These are phyloP conservation scores for Amoebophrya sp. DNA, from an alignment of 169 alveolate genomes.

Conservation along the genomic window DNA sequence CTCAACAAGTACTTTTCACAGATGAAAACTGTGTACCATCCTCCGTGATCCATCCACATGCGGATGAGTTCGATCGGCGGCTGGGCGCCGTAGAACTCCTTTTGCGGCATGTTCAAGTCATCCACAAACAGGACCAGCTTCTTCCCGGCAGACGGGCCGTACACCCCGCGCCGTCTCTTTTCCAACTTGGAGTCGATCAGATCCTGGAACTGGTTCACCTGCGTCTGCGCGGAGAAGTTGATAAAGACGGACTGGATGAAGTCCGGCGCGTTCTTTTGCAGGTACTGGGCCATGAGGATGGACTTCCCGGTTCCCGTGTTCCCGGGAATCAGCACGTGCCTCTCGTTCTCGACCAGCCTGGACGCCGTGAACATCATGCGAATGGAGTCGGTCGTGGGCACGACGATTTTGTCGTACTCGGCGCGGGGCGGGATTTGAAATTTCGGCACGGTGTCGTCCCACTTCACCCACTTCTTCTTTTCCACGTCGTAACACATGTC, in stretches of 20 bases:
- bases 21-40: too few species aligned
- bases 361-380: slow-evolving; percentile 67
- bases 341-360: slow-evolving; percentile 63
- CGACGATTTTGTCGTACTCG: slow-evolving; percentile 76
- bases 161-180: slow-evolving; percentile 81
- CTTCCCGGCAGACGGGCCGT: slow-evolving; percentile 81
- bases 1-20: too few species aligned
- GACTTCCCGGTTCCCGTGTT: slow-evolving; percentile 90
- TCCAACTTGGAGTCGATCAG: slow-evolving; percentile 76
- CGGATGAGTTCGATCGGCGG: slow-evolving; percentile 90
- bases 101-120: slow-evolving; percentile 90
- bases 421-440: slow-evolving; percentile 61
- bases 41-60: slow-evolving; percentile 83
- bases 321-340: slow-evolving; percentile 82
- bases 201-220: slow-evolving; percentile 84
- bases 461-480: slow-evolving; percentile 62
- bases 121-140: slow-evolving; percentile 66
- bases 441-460: slow-evolving; percentile 67
- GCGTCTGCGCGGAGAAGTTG: slow-evolving; percentile 86
- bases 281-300: slow-evolving; percentile 61
- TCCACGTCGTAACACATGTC: slow-evolving; percentile 68
- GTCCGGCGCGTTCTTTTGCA: slow-evolving; percentile 71
- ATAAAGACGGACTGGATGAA: slow-evolving; percentile 63
- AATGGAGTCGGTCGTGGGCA: slow-evolving; percentile 83
- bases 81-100: slow-evolving; percentile 82